Base-by-base conservation (phyloP, 106 monocot species). In the Allium fistulosum region DNA sequence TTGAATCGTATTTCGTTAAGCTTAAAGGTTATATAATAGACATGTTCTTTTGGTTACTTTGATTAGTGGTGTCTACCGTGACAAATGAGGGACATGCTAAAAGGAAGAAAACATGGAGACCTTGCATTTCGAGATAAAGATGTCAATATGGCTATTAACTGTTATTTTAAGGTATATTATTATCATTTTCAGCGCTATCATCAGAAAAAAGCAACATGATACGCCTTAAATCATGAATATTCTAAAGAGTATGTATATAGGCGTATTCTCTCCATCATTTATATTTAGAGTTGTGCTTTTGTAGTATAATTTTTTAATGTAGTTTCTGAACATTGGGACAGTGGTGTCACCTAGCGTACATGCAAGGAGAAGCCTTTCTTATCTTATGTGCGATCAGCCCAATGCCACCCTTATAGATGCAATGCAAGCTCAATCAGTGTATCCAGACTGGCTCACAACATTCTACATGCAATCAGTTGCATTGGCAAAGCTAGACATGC, bases 121-220 rank as follows among this genome's bases (percentile, higher is more conserved):
- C 84, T 85, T 70, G 90, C 94, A 7, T 94, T 94, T 49, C 87
- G 94, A 53, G 90, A 87, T 57, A 94, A 90, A 76, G 84, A 94
- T 78, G 87, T 94, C 62, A 85, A 82, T 63, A 77, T 78, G 17
- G 87, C 94, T n/a, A 94, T 87, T 53, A 87, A 94, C 7, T 94
- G 87, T 67, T 94, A 94, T 67, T 49, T 86, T 65, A 83, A 94
- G 94, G 94, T 94, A 79, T 26, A 6, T 14, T n/a, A 8, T 63
- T 62, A 27, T 64, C 10, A 17, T 45, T 22, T 26, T 57, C 26
- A 26, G 28, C 6, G 16, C 17, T 26, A 5, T 5, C 37, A 37
- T 37, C 37, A 5, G 37, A 4, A 5, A 4, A 5, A 1, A 37
- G 2, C 22, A 22, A 0, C 22, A 22, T 22, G 22, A 1, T 1